Conservation (phyloP, 768 basidiomycete genomes). For the Hypsizygus marmoreus region DNA sequence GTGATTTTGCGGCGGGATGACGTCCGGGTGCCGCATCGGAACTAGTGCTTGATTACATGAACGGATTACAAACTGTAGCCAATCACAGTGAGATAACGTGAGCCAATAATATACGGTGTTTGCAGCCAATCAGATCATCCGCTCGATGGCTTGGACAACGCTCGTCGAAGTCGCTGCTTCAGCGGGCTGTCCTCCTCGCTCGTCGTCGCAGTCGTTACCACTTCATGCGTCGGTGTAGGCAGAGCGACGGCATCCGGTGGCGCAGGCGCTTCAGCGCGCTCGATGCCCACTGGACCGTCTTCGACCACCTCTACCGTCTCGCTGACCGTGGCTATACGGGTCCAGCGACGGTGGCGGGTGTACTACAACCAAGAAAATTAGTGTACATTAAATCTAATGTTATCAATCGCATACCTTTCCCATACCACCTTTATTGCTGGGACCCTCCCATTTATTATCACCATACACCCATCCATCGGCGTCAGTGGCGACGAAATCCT, state of each 20-base stretch:
- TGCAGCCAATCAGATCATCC: neutral
- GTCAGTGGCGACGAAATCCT: slow-evolving; percentile 65
- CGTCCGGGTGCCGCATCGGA: too few relatives aligned
- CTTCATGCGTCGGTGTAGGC: slow-evolving; percentile 2
- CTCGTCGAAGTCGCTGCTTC: slow-evolving; percentile 27
- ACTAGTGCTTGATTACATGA: too few relatives aligned
- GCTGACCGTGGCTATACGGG: slow-evolving; percentile 74
- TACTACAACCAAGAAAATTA: slow-evolving; percentile 49
- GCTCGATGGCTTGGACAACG: slow-evolving; percentile 24
- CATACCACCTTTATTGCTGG: slow-evolving; percentile 75
- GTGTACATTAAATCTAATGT: neutral
- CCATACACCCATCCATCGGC: slow-evolving; percentile 91
- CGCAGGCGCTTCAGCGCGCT: slow-evolving; percentile 9
- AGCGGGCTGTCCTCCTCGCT: slow-evolving; percentile 25
- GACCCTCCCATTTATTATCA: slow-evolving; percentile 93
- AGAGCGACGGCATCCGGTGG: neutral
- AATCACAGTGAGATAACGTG: neutral
- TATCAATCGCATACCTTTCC: slow-evolving; percentile 59
- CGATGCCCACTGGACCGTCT: slow-evolving; percentile 34
- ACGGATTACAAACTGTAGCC: too few relatives aligned
- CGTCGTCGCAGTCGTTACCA: slow-evolving; percentile 15
- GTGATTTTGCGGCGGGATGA: too few relatives aligned
- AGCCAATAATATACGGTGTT: too few relatives aligned
- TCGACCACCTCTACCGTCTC: slow-evolving; percentile 67
- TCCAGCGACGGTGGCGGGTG: slow-evolving; percentile 86